Conservation (phyloP, 202 grass and related monocot genomes). For the Carex arenaria region DNA sequence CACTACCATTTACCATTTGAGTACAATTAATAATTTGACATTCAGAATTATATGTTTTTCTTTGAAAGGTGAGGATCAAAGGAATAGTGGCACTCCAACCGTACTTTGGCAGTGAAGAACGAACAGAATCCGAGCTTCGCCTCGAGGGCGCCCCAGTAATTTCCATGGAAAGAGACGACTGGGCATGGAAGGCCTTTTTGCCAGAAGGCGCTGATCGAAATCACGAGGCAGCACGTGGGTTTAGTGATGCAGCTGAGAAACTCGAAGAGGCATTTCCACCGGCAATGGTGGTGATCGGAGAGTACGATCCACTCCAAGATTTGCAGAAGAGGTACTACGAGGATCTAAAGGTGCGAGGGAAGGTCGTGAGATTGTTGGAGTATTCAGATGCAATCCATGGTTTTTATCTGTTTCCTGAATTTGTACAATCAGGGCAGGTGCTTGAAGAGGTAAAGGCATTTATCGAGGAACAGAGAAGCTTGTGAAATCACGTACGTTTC, state of each 20-base stretch:
- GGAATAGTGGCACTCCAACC: conserved; percentile 67
- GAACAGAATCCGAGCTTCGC: conserved; percentile 52
- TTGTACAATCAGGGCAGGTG: conserved; percentile 29
- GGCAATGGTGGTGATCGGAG: conserved; percentile 26
- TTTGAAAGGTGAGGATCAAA: conserved; percentile 12
- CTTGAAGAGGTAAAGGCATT: conserved; percentile 37
- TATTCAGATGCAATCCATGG: conserved; percentile 42
- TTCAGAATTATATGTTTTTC: neutral
- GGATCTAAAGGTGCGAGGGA: conserved; percentile 28
- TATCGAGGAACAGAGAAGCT: conserved; percentile 14
- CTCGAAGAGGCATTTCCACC: conserved; percentile 14
- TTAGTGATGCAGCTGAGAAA: neutral
- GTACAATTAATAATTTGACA: neutral
- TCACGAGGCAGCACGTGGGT: conserved; percentile 50
- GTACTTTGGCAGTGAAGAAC: conserved; percentile 80
- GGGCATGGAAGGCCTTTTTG: conserved; percentile 77
- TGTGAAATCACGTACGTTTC: neutral
- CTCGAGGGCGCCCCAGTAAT: conserved; percentile 50
- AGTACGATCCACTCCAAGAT: conserved; percentile 31
- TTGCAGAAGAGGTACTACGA: conserved; percentile 28
- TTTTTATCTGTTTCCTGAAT: conserved; percentile 53
- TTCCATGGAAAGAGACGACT: conserved; percentile 41
- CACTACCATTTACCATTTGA: too few species aligned
- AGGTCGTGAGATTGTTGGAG: conserved; percentile 22
- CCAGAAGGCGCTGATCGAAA: conserved; percentile 42